Conservation (phyloP, 2,329 filamentous ascomycete genomes). For the Parasarocladium wereldwijsianum region DNA sequence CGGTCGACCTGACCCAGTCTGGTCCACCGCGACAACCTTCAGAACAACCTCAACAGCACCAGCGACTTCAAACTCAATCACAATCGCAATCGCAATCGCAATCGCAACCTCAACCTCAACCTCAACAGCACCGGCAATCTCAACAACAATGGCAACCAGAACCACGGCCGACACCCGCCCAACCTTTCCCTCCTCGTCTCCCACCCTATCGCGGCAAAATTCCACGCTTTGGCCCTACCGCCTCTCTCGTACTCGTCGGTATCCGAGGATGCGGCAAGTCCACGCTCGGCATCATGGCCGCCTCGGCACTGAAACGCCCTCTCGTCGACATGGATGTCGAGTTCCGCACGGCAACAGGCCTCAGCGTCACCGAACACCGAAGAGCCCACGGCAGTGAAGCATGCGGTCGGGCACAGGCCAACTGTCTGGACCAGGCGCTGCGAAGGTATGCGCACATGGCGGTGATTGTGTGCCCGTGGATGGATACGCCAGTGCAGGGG, state of each 20-base stretch:
- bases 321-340: conserved; percentile 54
- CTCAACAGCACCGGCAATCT: conserved; percentile 12
- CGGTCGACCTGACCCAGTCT: too few species aligned
- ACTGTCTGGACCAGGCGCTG: conserved; percentile 46
- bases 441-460: conserved; percentile 41
- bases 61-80: too few species aligned
- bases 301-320: conserved; percentile 52
- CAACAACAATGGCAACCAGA: too few species aligned
- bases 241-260: conserved; percentile 59
- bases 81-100: too few species aligned
- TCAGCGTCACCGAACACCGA: conserved; percentile 48
- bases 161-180: conserved; percentile 11
- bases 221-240: conserved; percentile 38
- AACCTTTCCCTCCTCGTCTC: conserved; percentile 9
- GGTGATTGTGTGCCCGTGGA: conserved; percentile 59
- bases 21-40: too few species aligned
- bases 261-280: conserved; percentile 64
- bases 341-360: conserved; percentile 50
- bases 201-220: conserved; percentile 12
- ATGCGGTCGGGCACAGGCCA: conserved; percentile 48
- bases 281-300: conserved; percentile 61
- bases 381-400: conserved; percentile 44
- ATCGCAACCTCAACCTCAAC: conserved; percentile 7
- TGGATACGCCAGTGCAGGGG: conserved; percentile 47
- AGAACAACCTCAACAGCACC: too few species aligned